Conservation (phyloP, 2,329 filamentous ascomycete genomes). For the Thielaviopsis populi region DNA sequence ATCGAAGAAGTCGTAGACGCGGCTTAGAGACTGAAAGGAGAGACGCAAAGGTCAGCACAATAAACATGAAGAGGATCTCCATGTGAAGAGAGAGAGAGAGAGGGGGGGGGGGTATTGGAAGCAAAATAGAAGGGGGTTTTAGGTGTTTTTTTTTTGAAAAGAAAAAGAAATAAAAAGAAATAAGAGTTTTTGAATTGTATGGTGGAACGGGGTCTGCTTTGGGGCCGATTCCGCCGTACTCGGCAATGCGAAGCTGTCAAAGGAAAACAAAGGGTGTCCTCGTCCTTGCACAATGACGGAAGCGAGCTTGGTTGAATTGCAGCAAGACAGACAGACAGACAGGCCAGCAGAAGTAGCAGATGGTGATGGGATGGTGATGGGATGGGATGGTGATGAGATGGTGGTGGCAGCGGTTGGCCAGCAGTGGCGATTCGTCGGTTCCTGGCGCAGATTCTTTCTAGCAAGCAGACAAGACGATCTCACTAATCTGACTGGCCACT, state of each 20-base stretch:
- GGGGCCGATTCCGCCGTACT: not conserved
- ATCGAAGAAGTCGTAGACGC: constrained; percentile 14
- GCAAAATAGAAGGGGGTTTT: not conserved
- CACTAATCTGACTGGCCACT: not conserved
- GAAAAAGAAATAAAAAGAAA: too few relatives aligned
- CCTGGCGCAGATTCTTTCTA: not conserved
- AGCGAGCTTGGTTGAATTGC: too few relatives aligned
- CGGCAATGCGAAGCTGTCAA: not conserved
- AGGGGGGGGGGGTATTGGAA: not conserved
- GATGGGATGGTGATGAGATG: not conserved
- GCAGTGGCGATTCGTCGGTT: not conserved
- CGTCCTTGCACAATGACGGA: too few relatives aligned
- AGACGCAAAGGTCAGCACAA: constrained; percentile 14
- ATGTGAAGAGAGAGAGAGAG: not conserved
- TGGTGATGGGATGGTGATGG: not conserved
- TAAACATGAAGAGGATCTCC: constrained; percentile 10
- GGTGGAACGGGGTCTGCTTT: not conserved
- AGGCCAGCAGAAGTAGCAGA: not conserved
- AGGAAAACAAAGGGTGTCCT: not conserved
- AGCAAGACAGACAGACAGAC: not conserved
- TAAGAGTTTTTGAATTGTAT: too few relatives aligned
- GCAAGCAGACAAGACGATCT: not conserved
- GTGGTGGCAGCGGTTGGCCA: not conserved
- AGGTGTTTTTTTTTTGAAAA: not conserved
- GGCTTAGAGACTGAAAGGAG: constrained; percentile 14